Conservation (phyloP, 1,284 basidiomycete species). For the Trichosporon inkin region DNA sequence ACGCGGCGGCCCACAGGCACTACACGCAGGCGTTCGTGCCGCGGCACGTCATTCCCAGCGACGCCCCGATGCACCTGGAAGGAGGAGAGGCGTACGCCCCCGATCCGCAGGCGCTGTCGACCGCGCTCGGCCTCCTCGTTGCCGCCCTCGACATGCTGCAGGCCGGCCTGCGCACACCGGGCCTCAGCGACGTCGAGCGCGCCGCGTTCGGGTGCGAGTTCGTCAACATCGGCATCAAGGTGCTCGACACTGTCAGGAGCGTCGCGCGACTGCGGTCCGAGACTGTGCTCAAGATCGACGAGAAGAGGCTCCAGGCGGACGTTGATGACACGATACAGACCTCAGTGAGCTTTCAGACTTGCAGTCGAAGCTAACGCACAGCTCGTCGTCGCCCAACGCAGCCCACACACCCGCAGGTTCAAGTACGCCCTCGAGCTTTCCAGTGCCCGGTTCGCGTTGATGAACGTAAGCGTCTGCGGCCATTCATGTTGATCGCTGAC, state of each 20-base stretch:
- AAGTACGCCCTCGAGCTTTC: constrained; percentile 30
- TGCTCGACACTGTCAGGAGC: constrained; percentile 17
- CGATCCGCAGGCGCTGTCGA: constrained; percentile 28
- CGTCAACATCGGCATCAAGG: constrained; percentile 33
- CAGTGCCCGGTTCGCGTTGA: constrained; percentile 26
- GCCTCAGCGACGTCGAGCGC: constrained; percentile 33
- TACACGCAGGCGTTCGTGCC: constrained; percentile 43
- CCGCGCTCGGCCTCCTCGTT: constrained; percentile 30
- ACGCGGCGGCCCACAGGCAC: constrained; percentile 29
- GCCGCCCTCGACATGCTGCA: constrained; percentile 36
- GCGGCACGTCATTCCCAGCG: constrained; percentile 1
- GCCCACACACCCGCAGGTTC: constrained; percentile 23
- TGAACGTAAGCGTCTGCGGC: constrained; percentile 22
- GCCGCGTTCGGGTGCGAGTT: constrained; percentile 39
- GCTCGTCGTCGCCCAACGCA: constrained; percentile 25
- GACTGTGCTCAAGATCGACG: constrained; percentile 16
- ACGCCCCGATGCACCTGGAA: neutral
- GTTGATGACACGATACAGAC: constrained; percentile 26
- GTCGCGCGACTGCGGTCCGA: neutral
- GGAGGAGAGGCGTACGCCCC: constrained; percentile 20
- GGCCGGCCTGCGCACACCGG: constrained; percentile 21
- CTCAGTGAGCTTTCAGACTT: constrained; percentile 18
- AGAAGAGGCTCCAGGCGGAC: constrained; percentile 23
- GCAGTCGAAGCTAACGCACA: constrained; percentile 9
- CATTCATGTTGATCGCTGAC: neutral